A percentile compares a stretch with the other conserved stretches of the same genome.
These are phyloP conservation scores for Fusarium hostae DNA, from an alignment of 2,329 filamentous ascomycete genomes.

Conservation along the genomic window DNA sequence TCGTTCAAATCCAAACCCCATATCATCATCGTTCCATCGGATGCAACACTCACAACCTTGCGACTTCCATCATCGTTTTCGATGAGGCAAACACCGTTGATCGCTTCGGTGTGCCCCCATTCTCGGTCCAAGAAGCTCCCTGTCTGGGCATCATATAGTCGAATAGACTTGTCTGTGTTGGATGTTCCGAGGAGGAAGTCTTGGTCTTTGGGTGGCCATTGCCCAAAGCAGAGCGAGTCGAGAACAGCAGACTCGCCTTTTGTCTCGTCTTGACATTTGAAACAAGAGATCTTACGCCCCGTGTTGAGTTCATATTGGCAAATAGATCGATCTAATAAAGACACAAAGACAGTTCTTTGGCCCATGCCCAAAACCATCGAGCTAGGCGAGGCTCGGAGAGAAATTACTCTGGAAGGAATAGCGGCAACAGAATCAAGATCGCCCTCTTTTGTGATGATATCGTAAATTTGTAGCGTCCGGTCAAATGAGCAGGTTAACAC, in stretches of 20 bases:
- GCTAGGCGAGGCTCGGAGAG: constrained; percentile 85
- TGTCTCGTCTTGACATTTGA: constrained; percentile 85
- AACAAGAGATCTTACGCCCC: constrained; percentile 76
- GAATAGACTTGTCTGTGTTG: constrained; percentile 93
- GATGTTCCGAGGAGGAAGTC: constrained; percentile 87
- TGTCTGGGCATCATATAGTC: constrained; percentile 83
- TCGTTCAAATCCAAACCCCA: constrained; percentile 71
- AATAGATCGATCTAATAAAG: constrained; percentile 69
- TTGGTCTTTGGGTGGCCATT: constrained; percentile 63
- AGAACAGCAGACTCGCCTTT: constrained; percentile 84
- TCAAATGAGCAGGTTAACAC: constrained; percentile 90
- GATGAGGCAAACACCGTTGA: constrained; percentile 83
- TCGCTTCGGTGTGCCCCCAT: constrained; percentile 94
- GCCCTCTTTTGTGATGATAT: constrained; percentile 76
- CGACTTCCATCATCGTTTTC: constrained; percentile 66
- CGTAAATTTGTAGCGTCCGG: constrained; percentile 84
- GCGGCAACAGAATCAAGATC: constrained; percentile 77
- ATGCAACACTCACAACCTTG: constrained; percentile 77
- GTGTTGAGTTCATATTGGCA: constrained; percentile 72
- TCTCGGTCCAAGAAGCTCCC: constrained; percentile 86
- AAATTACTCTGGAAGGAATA: constrained; percentile 79
- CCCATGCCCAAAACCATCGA: constrained; percentile 81
- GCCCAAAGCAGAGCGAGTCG: constrained; percentile 77
- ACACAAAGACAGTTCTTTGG: constrained; percentile 67
- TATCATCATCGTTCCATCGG: constrained; percentile 86